Evolutionary conservation across 345 rosid genomes (phyloP).

Genomic region (Corchorus olitorius): DNA sequence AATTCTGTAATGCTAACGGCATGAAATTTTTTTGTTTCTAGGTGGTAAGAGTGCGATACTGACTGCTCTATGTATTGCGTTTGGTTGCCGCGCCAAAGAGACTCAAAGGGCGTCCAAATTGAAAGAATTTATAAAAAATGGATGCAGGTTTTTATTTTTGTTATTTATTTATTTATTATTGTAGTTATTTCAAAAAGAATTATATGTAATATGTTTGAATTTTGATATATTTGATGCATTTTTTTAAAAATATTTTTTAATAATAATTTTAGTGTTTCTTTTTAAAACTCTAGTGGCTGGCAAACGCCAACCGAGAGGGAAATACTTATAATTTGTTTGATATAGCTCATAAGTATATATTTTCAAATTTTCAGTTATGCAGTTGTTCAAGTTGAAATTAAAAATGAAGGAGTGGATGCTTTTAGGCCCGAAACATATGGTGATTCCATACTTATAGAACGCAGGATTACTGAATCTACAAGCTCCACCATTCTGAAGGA

Average conservation of each 20-base stretch:
- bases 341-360: neutral
- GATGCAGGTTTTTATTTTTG: constrained; percentile 62
- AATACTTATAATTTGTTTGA: neutral
- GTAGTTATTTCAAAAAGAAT: neutral
- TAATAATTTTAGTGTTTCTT: no score
- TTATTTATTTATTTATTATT: neutral
- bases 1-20: neutral
- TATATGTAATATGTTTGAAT: no score
- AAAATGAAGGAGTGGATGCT: constrained; percentile 79
- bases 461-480: constrained; percentile 69
- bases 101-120: constrained; percentile 82
- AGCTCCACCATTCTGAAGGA: constrained; percentile 66
- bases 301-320: no score
- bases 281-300: no score
- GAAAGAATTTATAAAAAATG: constrained; percentile 86
- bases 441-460: constrained; percentile 65
- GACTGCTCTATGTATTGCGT: constrained; percentile 89
- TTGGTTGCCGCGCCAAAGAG: constrained; percentile 88
- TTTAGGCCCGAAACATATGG: constrained; percentile 75
- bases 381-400: constrained; percentile 68
- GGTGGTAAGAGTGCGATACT: constrained; percentile 96
- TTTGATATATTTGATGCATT: no score
- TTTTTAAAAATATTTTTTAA: neutral
- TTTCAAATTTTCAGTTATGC: constrained; percentile 59
- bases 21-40: constrained; percentile 25